These are phyloP conservation scores for Detonula confervacea DNA, from an alignment of 352 stramenopile genomes.

Conservation along the genomic window DNA sequence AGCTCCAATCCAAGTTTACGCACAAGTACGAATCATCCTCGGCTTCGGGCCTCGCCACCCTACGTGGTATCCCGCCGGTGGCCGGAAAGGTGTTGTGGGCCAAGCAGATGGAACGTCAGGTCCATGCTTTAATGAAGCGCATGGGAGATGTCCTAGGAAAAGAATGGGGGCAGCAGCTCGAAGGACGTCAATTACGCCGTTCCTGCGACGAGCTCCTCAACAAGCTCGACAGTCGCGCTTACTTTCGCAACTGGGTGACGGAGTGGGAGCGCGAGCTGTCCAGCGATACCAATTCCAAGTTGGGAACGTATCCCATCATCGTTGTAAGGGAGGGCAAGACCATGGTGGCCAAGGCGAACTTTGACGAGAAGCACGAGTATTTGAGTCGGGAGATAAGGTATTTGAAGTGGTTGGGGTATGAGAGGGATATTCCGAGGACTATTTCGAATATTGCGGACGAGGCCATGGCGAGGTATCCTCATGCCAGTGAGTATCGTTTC, in stretches of 20 bases:
- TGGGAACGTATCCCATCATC: conserved; percentile 86
- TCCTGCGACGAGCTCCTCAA: conserved; percentile 87
- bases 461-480: conserved; percentile 95
- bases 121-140: conserved; percentile 94
- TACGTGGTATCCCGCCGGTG: conserved; percentile 97
- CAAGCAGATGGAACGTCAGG: conserved; percentile 99
- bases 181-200: conserved; percentile 96
- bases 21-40: conserved; percentile 95
- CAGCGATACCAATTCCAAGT: conserved; percentile 58
- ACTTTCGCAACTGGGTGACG: conserved; percentile 95
- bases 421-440: conserved; percentile 92
- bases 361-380: conserved; percentile 97
- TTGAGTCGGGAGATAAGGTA: conserved; percentile 99
- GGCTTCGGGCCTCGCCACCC: conserved; percentile 91
- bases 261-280: conserved; percentile 84
- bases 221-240: conserved; percentile 90
- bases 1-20: conserved; percentile 90
- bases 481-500: conserved; percentile 78
- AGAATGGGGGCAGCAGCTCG: conserved; percentile 95
- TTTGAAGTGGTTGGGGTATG: conserved; percentile 97
- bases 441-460: conserved; percentile 96
- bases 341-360: conserved; percentile 89
- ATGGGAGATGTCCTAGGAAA: conserved; percentile 96
- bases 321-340: conserved; percentile 58
- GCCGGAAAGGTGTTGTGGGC: conserved; percentile 99